A percentile compares a stretch with the other conserved stretches of the same genome.
phyloP scores from a whole-genome alignment of 2,329 filamentous ascomycete genomes.

The Penicillium sp. region DNA sequence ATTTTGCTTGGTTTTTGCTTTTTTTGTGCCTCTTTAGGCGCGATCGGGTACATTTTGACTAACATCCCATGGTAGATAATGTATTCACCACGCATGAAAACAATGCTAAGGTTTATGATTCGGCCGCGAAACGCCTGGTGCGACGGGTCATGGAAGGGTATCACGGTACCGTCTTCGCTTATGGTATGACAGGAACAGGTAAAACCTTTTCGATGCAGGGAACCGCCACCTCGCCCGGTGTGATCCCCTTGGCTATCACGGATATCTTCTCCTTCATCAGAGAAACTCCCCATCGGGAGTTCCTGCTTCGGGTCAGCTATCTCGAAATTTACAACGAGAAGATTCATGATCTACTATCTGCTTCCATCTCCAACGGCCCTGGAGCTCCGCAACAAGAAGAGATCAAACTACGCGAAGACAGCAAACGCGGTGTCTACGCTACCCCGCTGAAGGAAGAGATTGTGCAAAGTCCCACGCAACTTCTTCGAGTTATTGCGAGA shows the following conservation, averaged over 20 bases:
- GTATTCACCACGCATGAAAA: conserved; percentile 94
- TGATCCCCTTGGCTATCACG: conserved; percentile 95
- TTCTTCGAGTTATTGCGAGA: conserved; percentile 90
- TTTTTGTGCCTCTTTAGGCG: no score
- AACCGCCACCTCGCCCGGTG: conserved; percentile 90
- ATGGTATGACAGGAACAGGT: conserved; percentile 98
- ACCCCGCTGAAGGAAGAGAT: conserved; percentile 97
- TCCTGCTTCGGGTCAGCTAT: conserved; percentile 93
- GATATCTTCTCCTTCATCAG: conserved; percentile 99
- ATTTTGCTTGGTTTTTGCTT: neutral
- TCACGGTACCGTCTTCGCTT: conserved; percentile 96
- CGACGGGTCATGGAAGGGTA: conserved; percentile 98
- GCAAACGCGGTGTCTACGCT: conserved; percentile 94
- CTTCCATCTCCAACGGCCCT: conserved; percentile 63
- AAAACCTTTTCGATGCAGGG: conserved; percentile 99
- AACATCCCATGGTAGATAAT: conserved; percentile 68
- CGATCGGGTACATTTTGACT: no score
- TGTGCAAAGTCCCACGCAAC: conserved; percentile 94
- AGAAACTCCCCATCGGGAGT: conserved; percentile 92
- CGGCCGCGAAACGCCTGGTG: conserved; percentile 89
- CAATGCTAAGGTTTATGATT: conserved; percentile 93
- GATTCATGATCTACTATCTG: conserved; percentile 89
- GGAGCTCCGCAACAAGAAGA: conserved; percentile 74
- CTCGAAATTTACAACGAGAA: conserved; percentile 98
- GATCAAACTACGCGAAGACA: conserved; percentile 95